Evolutionary conservation across 345 rosid species (phyloP).

Genomic region (Nephelium lappaceum): DNA sequence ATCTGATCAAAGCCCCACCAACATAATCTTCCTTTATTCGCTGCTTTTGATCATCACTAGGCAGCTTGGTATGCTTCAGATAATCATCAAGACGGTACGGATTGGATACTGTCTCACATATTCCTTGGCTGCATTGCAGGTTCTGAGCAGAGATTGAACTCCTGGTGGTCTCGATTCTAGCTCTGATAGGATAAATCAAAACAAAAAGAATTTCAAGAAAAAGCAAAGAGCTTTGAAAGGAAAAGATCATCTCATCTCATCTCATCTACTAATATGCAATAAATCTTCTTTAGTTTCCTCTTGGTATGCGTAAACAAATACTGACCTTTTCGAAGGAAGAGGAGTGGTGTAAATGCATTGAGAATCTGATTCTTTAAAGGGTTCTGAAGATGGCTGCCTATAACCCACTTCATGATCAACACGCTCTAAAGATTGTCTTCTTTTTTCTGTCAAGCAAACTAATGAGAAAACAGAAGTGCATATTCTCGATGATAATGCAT

Average conservation of each 20-base stretch:
- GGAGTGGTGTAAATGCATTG: conserved; percentile 25
- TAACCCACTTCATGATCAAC: conserved; percentile 27
- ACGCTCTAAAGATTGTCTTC: conserved; percentile 46
- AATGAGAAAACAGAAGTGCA: neutral
- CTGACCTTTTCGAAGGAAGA: conserved; percentile 49
- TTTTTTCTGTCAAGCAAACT: conserved; percentile 34
- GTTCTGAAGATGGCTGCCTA: conserved; percentile 23
- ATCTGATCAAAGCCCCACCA: conserved; percentile 41
- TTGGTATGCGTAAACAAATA: neutral
- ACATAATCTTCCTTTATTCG: conserved; percentile 35
- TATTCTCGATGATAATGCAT: neutral
- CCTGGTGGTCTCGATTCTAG: conserved; percentile 48
- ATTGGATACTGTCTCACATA: conserved; percentile 37
- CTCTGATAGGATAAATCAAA: conserved; percentile 28
- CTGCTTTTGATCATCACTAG: conserved; percentile 20
- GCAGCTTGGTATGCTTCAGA: conserved; percentile 36
- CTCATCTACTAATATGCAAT: too few relatives aligned
- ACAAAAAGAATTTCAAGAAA: conserved; percentile 28
- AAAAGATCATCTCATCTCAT: conserved; percentile 32
- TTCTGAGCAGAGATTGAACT: conserved; percentile 50
- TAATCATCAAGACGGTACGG: conserved; percentile 44
- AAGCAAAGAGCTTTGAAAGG: conserved; percentile 18
- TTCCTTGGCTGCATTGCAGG: conserved; percentile 54
- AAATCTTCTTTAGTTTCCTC: conserved; percentile 30
- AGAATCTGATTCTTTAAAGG: conserved; percentile 50